phyloP scores from a whole-genome alignment of 495 filamentous ascomycete genomes.

The Aspergillus taichungensis region DNA sequence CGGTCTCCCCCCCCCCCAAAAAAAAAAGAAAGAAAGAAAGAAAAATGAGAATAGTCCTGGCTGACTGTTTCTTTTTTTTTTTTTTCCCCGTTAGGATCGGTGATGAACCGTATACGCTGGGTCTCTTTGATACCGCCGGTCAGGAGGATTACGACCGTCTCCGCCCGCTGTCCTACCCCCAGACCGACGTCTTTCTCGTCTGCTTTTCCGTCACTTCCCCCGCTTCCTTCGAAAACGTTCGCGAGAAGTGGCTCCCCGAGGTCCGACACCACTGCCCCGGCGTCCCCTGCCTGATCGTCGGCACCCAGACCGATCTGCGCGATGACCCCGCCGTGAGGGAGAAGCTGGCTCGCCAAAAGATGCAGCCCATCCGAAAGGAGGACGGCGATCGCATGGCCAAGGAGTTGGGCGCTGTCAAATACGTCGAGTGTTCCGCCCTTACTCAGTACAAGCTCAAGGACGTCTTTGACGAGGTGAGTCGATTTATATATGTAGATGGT shows the following conservation, averaged over 20 bases:
- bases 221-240: slow-evolving; percentile 98
- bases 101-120: slow-evolving; percentile 95
- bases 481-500: neutral
- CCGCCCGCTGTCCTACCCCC: slow-evolving; percentile 91
- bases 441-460: slow-evolving; percentile 99
- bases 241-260: slow-evolving; percentile 98
- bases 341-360: slow-evolving; percentile 91
- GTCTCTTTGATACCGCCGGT: slow-evolving; percentile 95
- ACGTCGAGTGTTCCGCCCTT: slow-evolving; percentile 95
- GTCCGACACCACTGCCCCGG: slow-evolving; percentile 98
- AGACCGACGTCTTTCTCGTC: slow-evolving; percentile 97
- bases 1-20: too few species aligned
- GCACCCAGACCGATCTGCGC: slow-evolving; percentile 92
- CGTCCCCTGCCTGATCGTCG: slow-evolving; percentile 95
- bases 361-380: slow-evolving; percentile 82
- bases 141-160: slow-evolving; percentile 99
- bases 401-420: slow-evolving; percentile 93
- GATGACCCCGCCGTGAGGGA: slow-evolving; percentile 83
- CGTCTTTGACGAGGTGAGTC: slow-evolving; percentile 92
- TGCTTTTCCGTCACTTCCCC: slow-evolving; percentile 98
- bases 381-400: slow-evolving; percentile 95
- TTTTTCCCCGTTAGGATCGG: slow-evolving; percentile 91
- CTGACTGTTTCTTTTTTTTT: slow-evolving; percentile 13
- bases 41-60: too few species aligned
- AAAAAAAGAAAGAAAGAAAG: too few species aligned